Evolutionary conservation across 2,329 filamentous ascomycete genomes (phyloP).

Genomic region (Colletotrichum nymphaeae): DNA sequence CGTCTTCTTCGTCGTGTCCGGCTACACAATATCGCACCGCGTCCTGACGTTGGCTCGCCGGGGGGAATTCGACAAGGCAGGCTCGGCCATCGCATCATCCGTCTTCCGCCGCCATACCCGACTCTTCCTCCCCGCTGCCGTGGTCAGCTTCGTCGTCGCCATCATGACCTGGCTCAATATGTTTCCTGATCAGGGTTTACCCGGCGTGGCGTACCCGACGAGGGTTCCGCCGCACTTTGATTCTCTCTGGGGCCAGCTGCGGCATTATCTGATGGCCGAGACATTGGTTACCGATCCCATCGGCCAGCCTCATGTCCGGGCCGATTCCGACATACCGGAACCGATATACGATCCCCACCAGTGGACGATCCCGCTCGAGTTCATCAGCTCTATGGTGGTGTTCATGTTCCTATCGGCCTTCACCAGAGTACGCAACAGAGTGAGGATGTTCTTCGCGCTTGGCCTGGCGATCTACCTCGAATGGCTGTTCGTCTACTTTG

Average conservation of each 20-base stretch:
- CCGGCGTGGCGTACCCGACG: no score
- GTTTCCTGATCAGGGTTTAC: no score
- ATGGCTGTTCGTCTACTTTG: slow-evolving; percentile 28
- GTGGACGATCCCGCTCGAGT: slow-evolving; percentile 73
- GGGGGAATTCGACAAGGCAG: slow-evolving; percentile 16
- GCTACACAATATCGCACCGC: slow-evolving; percentile 47
- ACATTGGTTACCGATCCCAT: slow-evolving; percentile 4
- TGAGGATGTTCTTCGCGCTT: no score
- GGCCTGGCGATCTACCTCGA: no score
- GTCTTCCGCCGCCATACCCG: slow-evolving; percentile 12
- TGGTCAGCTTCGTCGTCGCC: no score
- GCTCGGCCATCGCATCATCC: slow-evolving; percentile 37
- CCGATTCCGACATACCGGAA: slow-evolving; percentile 41
- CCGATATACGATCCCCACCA: slow-evolving; percentile 65
- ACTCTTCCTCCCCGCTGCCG: no score
- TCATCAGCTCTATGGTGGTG: slow-evolving; percentile 60
- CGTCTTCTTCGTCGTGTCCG: slow-evolving; percentile 51
- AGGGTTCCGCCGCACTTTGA: no score
- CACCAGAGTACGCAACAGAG: no score
- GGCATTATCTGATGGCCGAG: no score
- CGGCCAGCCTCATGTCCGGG: slow-evolving; percentile 4
- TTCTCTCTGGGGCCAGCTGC: no score
- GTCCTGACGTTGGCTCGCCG: slow-evolving; percentile 40
- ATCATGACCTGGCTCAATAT: no score
- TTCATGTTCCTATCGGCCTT: no score